Evolutionary conservation across 495 filamentous ascomycete genomes (phyloP).

Genomic region (Corynascus novoguineensis): DNA sequence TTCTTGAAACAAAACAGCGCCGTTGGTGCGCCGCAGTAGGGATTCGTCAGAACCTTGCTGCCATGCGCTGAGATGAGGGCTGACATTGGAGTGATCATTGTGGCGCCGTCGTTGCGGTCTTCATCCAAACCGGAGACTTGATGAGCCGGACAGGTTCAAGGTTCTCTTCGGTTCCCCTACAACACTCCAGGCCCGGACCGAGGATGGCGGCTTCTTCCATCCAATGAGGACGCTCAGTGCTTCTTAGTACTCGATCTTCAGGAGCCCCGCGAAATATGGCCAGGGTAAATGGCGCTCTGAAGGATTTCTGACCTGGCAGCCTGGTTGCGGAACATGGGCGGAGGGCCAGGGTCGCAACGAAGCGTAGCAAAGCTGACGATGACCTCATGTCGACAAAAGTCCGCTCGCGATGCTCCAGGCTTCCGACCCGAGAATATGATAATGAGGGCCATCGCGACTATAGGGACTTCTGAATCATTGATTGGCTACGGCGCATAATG

Average conservation of each 20-base stretch:
- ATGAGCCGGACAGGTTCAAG: too few relatives aligned
- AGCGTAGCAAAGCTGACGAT: too few relatives aligned
- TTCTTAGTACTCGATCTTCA: background rate
- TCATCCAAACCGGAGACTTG: background rate
- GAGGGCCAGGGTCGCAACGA: background rate
- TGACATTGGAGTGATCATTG: background rate
- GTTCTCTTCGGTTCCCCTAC: background rate
- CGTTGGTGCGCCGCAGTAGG: slow-evolving; percentile 15
- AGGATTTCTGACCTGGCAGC: background rate
- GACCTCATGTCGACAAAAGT: background rate
- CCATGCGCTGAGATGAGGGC: slow-evolving; percentile 6
- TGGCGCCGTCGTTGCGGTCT: background rate
- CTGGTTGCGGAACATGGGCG: background rate
- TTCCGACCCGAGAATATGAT: too few relatives aligned
- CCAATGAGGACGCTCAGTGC: background rate
- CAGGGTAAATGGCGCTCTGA: background rate
- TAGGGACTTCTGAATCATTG: too few relatives aligned
- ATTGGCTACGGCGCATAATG: too few relatives aligned
- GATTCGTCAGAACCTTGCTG: slow-evolving; percentile 10
- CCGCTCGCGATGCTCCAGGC: background rate
- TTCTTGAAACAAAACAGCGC: slow-evolving; percentile 20
- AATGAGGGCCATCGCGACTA: too few relatives aligned
- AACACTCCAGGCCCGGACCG: background rate
- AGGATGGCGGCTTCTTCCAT: background rate
- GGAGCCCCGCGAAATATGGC: background rate